phyloP scores from a whole-genome alignment of 345 rosid species.

The Gossypium turneri region DNA sequence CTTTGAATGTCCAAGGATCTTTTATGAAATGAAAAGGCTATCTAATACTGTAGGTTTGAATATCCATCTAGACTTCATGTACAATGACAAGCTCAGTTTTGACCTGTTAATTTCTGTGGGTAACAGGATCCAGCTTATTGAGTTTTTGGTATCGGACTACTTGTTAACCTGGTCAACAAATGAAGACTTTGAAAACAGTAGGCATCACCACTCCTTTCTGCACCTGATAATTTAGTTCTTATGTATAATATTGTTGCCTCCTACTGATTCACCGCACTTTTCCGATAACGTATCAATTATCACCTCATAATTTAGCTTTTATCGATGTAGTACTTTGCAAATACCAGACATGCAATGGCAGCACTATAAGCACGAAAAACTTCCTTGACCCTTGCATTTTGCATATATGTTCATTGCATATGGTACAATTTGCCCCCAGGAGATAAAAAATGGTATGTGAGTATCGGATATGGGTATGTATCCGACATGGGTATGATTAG shows the following conservation, averaged over 20 bases:
- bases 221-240: background rate
- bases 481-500: no score
- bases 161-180: slow-evolving; percentile 36
- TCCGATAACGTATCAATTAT: background rate
- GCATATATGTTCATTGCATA: background rate
- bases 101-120: background rate
- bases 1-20: background rate
- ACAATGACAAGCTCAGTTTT: background rate
- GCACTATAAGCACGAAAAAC: background rate
- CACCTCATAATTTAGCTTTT: background rate
- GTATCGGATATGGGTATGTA: no score
- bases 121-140: slow-evolving; percentile 82
- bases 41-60: background rate
- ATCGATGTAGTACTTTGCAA: background rate
- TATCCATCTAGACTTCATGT: background rate
- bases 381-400: background rate
- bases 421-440: background rate
- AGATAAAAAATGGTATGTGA: background rate
- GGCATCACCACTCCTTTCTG: background rate
- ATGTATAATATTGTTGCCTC: background rate
- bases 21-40: background rate
- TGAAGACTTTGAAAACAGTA: slow-evolving; percentile 52
- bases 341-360: background rate
- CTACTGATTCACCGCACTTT: background rate
- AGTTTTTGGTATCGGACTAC: slow-evolving; percentile 68